Conservation (phyloP, 495 filamentous ascomycete species). For the Podospora sp. region DNA sequence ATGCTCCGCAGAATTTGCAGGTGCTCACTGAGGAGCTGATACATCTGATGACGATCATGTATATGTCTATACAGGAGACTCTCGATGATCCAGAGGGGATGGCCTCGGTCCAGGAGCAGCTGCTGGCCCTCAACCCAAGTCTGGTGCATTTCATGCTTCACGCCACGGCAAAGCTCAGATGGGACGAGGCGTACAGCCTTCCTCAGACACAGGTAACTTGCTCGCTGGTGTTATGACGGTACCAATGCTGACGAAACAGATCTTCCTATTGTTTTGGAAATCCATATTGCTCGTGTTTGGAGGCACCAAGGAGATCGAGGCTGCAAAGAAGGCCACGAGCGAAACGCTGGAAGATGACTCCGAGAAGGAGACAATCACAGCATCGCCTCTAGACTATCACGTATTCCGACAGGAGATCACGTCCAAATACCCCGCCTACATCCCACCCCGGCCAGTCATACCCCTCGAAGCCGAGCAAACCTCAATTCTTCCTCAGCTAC, state of each 20-base stretch:
- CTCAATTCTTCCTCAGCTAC: conserved; percentile 83
- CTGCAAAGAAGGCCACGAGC: conserved; percentile 67
- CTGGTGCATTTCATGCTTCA: conserved; percentile 74
- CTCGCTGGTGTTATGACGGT: too few relatives aligned
- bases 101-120: conserved; percentile 38
- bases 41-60: conserved; percentile 67
- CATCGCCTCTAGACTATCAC: conserved; percentile 94
- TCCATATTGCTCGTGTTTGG: conserved; percentile 83
- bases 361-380: conserved; percentile 69
- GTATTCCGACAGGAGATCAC: conserved; percentile 95
- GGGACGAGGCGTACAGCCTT: conserved; percentile 68
- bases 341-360: conserved; percentile 50
- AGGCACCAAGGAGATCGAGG: conserved; percentile 67
- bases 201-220: conserved; percentile 38
- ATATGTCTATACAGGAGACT: conserved; percentile 70
- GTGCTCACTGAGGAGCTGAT: conserved; percentile 58
- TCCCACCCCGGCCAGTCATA: conserved; percentile 80
- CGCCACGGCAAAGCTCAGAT: conserved; percentile 75
- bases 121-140: conserved; percentile 62
- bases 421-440: conserved; percentile 98
- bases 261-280: conserved; percentile 89
- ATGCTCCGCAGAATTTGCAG: conserved; percentile 40
- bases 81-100: conserved; percentile 52
- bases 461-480: conserved; percentile 88
- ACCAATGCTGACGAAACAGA: conserved; percentile 37